Base-by-base conservation (phyloP, 2,329 filamentous ascomycete genomes). In the Fusarium sp. region DNA sequence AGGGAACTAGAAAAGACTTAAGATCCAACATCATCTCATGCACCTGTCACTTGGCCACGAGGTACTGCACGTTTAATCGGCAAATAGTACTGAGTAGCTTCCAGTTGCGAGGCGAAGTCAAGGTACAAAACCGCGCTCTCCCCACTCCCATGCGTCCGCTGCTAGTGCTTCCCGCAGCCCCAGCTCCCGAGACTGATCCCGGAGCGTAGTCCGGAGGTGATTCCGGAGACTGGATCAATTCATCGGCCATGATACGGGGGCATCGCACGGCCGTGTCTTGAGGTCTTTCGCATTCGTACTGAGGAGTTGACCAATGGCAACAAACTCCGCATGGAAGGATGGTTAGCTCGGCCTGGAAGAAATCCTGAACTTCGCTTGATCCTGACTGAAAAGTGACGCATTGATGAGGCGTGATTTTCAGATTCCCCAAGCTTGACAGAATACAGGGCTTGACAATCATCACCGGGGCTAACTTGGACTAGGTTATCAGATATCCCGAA, bases 201-300 rank as follows among this genome's bases (percentile, higher is more conserved):
- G 71, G 69, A 61, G 68, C 42, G 34, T 54, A 60, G 59, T 40
- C 72, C 66, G 68, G 72, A 65, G 66, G 56, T 66, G 68, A 64
- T 62, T 46, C 65, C 72, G 72, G 71, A 42, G 58, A 54, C 46
- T 54, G 61, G 36, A 51, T 69, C 58, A 58, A 62, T 71, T 58
- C 51, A 58, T 71, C 65, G 61, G 68, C 34, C 68, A 61, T 46
- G 31, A 49, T 51, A 55, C 44, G 56, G 66, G 8, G 66, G 10
- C 50, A 55, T 51, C 23, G 42, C n/a, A 56, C 20, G 46, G 53
- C n/a, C 53, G 25, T 49, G 29, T 29, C 34, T 31, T 42, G 49
- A 14, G 20, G 54, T 34, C 13, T 53, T n/a, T 34, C 18, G 31
- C 51, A 51, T 23, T 42, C 16, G 40, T 7, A 54, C 55, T 58